These are phyloP conservation scores for Diospyros lotus DNA, from an alignment of 148 eudicot genomes.

Conservation along the genomic window DNA sequence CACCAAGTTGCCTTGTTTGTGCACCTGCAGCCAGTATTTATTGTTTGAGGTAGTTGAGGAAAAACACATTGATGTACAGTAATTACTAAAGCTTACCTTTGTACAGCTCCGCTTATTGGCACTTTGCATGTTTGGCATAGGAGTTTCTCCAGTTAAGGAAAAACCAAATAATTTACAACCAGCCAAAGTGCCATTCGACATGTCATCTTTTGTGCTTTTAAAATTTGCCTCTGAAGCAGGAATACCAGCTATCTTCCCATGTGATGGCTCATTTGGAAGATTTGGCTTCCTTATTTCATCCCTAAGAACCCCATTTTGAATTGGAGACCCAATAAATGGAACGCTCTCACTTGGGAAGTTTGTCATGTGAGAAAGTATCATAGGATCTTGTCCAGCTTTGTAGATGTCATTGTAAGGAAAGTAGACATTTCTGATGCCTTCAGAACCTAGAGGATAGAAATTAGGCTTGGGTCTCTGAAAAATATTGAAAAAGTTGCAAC, in stretches of 20 bases:
- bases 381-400: conserved; percentile 32
- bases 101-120: conserved; percentile 81
- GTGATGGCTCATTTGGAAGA: conserved; percentile 27
- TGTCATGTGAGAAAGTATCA: conserved; percentile 23
- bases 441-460: conserved; percentile 74
- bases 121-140: conserved; percentile 36
- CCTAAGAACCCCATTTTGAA: conserved; percentile 20
- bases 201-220: conserved; percentile 27
- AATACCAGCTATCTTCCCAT: conserved; percentile 23
- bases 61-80: background rate
- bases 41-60: background rate
- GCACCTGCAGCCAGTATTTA: conserved; percentile 48
- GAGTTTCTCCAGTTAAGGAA: conserved; percentile 47
- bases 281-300: conserved; percentile 24
- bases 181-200: conserved; percentile 27
- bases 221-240: conserved; percentile 22
- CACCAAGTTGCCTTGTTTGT: conserved; percentile 91
- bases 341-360: conserved; percentile 30
- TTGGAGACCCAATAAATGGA: conserved; percentile 18
- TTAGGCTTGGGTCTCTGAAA: conserved; percentile 39
- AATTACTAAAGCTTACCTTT: conserved; percentile 47
- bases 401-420: conserved; percentile 43
- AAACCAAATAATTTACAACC: conserved; percentile 65
- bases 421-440: conserved; percentile 57
- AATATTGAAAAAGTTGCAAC: conserved; percentile 35